Conservation (phyloP, 306 rosid species). For the cucumber (Cucumis sativus) region DNA sequence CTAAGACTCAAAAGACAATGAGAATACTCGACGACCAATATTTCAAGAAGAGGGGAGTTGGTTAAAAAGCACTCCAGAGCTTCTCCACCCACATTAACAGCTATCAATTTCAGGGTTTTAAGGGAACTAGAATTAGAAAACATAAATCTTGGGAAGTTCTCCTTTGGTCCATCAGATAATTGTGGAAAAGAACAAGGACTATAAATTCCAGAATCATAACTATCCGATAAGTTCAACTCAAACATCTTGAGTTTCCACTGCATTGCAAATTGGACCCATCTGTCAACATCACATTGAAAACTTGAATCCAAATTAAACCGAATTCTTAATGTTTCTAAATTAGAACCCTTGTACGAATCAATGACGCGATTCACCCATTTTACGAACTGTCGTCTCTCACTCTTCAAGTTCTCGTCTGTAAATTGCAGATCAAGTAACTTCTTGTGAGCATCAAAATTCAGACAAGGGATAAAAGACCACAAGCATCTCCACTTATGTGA, state of each 20-base stretch:
- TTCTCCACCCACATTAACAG: not conserved
- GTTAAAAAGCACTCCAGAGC: not conserved
- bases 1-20: not conserved
- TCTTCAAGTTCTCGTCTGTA: too few relatives aligned
- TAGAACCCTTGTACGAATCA: not conserved
- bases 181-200: not conserved
- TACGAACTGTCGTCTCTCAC: not conserved
- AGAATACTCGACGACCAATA: not conserved
- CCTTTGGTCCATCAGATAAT: not conserved
- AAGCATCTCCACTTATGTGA: not conserved
- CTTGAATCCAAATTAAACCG: not conserved
- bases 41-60: not conserved
- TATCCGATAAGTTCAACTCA: not conserved
- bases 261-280: not conserved
- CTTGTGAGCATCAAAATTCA: not conserved
- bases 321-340: not conserved
- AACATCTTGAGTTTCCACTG: not conserved
- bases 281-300: not conserved
- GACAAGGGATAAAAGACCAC: not conserved
- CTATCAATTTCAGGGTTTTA: not conserved
- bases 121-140: not conserved
- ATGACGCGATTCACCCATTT: not conserved
- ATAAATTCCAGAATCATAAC: not conserved
- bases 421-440: not conserved
- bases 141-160: not conserved